Percentiles rank a stretch among this genome's conserved stretches.
These are phyloP conservation scores for Aspergillus ruber DNA, from an alignment of 2,329 filamentous ascomycete species.

Conservation along the genomic window DNA sequence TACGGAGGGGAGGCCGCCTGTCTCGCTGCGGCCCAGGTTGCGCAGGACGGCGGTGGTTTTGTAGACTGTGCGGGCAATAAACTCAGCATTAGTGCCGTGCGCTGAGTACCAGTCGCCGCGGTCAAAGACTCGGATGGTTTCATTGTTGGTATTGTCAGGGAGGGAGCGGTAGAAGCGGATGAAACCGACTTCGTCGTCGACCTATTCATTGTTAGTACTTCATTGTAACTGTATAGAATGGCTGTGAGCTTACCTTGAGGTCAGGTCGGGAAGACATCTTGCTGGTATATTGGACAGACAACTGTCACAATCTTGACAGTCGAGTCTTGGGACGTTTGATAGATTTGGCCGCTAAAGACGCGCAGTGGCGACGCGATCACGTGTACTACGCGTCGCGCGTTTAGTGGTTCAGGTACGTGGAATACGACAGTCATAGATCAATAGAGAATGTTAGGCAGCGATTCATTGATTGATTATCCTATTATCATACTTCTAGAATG, in stretches of 20 bases:
- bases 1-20: slow-evolving; percentile 83
- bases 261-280: slow-evolving; percentile 67
- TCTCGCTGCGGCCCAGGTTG: slow-evolving; percentile 76
- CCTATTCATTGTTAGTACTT: slow-evolving; percentile 42
- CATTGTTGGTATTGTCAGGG: slow-evolving; percentile 48
- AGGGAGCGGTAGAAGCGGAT: slow-evolving; percentile 94
- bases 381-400: slow-evolving; percentile 31
- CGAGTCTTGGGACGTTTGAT: not conserved
- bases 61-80: slow-evolving; percentile 65
- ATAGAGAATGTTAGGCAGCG: not conserved
- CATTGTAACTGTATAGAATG: too few relatives aligned
- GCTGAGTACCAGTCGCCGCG: slow-evolving; percentile 89
- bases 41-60: slow-evolving; percentile 94
- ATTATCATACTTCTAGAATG: not conserved
- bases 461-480: not conserved
- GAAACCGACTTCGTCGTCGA: slow-evolving; percentile 95
- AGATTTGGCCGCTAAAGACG: slow-evolving; percentile 9
- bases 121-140: slow-evolving; percentile 83
- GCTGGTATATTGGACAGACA: slow-evolving; percentile 9
- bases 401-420: slow-evolving; percentile 6
- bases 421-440: not conserved
- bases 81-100: slow-evolving; percentile 42
- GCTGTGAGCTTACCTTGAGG: slow-evolving; percentile 51
- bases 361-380: slow-evolving; percentile 24
- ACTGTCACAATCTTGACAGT: not conserved